Percentiles rank a stretch among this genome's conserved stretches.
These are phyloP conservation scores for Suillus subluteus DNA, from an alignment of 768 basidiomycete species.

Conservation along the genomic window DNA sequence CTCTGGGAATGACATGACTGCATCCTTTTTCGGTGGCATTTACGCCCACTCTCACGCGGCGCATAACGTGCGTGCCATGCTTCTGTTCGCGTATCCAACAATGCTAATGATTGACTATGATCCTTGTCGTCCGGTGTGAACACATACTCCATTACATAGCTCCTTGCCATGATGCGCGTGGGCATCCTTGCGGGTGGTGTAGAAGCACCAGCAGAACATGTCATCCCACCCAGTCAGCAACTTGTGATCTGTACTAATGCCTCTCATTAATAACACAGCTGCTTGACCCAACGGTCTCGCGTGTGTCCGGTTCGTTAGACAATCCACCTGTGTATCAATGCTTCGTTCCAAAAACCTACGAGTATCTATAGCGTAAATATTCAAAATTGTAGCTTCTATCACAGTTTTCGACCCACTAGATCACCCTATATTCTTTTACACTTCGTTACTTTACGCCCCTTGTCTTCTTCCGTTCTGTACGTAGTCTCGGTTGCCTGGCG, in stretches of 20 bases:
- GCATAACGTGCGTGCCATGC: slow-evolving; percentile 58
- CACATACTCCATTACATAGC: slow-evolving; percentile 30
- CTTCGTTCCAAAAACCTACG: neutral
- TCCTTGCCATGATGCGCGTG: slow-evolving; percentile 80
- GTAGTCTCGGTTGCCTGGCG: no score
- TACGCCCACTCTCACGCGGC: slow-evolving; percentile 86
- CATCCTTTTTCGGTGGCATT: slow-evolving; percentile 84
- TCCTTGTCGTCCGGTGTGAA: neutral
- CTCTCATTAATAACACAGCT: slow-evolving; percentile 7
- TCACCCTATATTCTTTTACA: neutral
- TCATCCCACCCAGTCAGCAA: slow-evolving; percentile 49
- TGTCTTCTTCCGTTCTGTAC: neutral
- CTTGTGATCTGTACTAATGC: slow-evolving; percentile 34
- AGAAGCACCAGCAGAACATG: slow-evolving; percentile 49
- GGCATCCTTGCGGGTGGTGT: slow-evolving; percentile 68
- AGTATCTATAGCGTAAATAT: slow-evolving; percentile 8
- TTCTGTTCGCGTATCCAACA: slow-evolving; percentile 9
- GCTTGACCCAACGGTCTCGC: neutral
- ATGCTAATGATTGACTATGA: neutral
- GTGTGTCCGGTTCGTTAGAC: neutral
- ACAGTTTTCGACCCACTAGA: slow-evolving; percentile 1
- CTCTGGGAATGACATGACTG: slow-evolving; percentile 83
- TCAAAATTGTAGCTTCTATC: slow-evolving; percentile 1
- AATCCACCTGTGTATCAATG: neutral
- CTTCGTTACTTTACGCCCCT: neutral